A percentile compares a stretch with the other conserved stretches of the same genome.
Conservation (phyloP, 805 yeast genomes). For the Ogataea ganodermae region DNA sequence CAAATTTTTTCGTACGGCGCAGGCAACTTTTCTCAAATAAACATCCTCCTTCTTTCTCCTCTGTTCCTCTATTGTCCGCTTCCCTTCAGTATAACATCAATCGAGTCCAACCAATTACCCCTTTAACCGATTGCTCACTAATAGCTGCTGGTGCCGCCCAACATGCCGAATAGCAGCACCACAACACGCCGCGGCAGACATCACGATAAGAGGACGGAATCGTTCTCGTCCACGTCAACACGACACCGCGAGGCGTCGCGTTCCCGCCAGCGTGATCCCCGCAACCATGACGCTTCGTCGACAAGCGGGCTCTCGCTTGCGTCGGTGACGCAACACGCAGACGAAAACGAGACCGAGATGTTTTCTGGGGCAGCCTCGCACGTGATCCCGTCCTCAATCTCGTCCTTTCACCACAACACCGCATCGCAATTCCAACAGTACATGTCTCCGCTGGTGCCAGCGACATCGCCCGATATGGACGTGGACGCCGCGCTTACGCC, state of each 20-base stretch:
- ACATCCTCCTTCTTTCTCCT: too few species aligned
- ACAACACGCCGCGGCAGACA: slow-evolving; percentile 11
- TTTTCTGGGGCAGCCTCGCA: slow-evolving; percentile 79
- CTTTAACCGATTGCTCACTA: too few species aligned
- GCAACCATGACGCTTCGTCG: slow-evolving; percentile 34
- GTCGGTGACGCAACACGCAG: slow-evolving; percentile 32
- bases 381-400: slow-evolving; percentile 73
- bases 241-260: slow-evolving; percentile 22
- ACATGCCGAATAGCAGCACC: slow-evolving; percentile 4
- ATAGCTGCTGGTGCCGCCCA: background rate
- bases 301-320: slow-evolving; percentile 22
- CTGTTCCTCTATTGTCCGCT: too few species aligned
- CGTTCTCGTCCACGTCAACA: slow-evolving; percentile 16
- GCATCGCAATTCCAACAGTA: slow-evolving; percentile 2
- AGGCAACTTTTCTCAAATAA: background rate
- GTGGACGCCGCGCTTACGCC: too few species aligned
- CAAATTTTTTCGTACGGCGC: slow-evolving; percentile 1
- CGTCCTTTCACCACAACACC: slow-evolving; percentile 63
- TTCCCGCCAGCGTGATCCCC: slow-evolving; percentile 21
- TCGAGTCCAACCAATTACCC: too few species aligned
- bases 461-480: slow-evolving; percentile 29
- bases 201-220: slow-evolving; percentile 7
- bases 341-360: slow-evolving; percentile 69
- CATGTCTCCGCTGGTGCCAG: background rate
- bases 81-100: too few species aligned